Conservation (phyloP, 306 rosid species). For the Cotoneaster glaucophyllus region DNA sequence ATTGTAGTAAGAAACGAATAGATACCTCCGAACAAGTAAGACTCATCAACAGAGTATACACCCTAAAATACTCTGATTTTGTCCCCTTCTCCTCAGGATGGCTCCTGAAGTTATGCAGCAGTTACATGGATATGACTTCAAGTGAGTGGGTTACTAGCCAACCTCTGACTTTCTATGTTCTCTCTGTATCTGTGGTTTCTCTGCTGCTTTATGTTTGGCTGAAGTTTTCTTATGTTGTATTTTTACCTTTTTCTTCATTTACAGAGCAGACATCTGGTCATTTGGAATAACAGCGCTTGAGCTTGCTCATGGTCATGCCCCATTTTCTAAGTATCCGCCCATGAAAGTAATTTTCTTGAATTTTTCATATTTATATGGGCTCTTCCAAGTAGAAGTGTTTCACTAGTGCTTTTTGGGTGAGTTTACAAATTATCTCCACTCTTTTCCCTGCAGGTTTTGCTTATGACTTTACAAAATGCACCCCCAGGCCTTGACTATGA, state of each 20-base stretch:
- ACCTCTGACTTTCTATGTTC: neutral
- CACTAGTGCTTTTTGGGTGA: conserved; percentile 8
- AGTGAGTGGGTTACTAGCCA: conserved; percentile 47
- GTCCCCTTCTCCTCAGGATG: conserved; percentile 62
- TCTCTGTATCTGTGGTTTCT: neutral
- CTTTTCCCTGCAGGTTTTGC: conserved; percentile 65
- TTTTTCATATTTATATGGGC: conserved; percentile 8
- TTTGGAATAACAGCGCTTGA: conserved; percentile 99
- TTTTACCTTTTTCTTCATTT: conserved; percentile 19
- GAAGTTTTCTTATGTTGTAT: neutral
- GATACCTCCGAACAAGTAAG: too few relatives aligned
- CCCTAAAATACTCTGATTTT: neutral
- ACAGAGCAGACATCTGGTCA: conserved; percentile 99
- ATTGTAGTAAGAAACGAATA: too few relatives aligned
- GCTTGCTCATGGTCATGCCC: conserved; percentile 99
- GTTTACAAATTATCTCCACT: conserved; percentile 5
- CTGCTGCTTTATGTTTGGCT: neutral
- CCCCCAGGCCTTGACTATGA: conserved; percentile 98
- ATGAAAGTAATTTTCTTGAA: conserved; percentile 70
- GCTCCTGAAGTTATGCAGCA: conserved; percentile 99
- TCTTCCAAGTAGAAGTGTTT: conserved; percentile 4
- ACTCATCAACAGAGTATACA: too few relatives aligned
- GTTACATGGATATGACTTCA: conserved; percentile 95
- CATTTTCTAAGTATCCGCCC: conserved; percentile 96
- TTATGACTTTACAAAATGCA: conserved; percentile 96